phyloP scores from a whole-genome alignment of 2,329 filamentous ascomycete species.

The Neodidymelliopsis sp. region DNA sequence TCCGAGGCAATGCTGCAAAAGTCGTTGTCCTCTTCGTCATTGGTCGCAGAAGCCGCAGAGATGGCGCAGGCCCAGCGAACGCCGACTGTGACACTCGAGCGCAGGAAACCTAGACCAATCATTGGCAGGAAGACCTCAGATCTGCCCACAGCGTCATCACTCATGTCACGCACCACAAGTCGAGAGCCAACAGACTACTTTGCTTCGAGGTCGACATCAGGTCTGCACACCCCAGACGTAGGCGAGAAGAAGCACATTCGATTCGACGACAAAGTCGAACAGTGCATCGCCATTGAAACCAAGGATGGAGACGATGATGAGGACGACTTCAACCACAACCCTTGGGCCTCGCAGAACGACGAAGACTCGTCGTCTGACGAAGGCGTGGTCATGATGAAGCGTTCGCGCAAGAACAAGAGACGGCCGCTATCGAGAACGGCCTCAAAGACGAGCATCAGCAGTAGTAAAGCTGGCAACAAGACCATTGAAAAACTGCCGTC shows the following conservation, averaged over 20 bases:
- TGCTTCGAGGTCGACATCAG: slow-evolving; percentile 74
- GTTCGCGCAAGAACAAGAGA: slow-evolving; percentile 55
- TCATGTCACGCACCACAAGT: slow-evolving; percentile 68
- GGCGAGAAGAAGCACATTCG: slow-evolving; percentile 85
- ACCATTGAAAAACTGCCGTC: slow-evolving; percentile 88
- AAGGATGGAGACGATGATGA: slow-evolving; percentile 79
- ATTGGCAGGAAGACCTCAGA: slow-evolving; percentile 73
- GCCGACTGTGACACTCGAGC: slow-evolving; percentile 54
- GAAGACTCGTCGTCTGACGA: slow-evolving; percentile 72
- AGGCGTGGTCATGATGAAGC: slow-evolving; percentile 83
- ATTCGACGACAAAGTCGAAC: slow-evolving; percentile 94
- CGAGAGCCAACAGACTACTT: slow-evolving; percentile 70
- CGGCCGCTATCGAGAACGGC: slow-evolving; percentile 61
- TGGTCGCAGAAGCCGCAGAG: slow-evolving; percentile 87
- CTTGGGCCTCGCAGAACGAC: slow-evolving; percentile 50
- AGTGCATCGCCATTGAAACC: slow-evolving; percentile 91
- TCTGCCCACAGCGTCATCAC: slow-evolving; percentile 67
- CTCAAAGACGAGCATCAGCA: slow-evolving; percentile 63
- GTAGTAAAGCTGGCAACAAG: slow-evolving; percentile 67
- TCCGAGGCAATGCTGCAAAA: slow-evolving; percentile 93
- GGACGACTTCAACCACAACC: slow-evolving; percentile 52
- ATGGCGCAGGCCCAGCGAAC: slow-evolving; percentile 86
- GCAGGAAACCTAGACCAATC: slow-evolving; percentile 59
- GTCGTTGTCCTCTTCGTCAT: slow-evolving; percentile 85
- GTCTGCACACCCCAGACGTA: slow-evolving; percentile 67